A percentile compares a stretch with the other conserved stretches of the same genome.
Conservation (phyloP, 192 early-diverging fungal species). For the Spizellomyces sp. region DNA sequence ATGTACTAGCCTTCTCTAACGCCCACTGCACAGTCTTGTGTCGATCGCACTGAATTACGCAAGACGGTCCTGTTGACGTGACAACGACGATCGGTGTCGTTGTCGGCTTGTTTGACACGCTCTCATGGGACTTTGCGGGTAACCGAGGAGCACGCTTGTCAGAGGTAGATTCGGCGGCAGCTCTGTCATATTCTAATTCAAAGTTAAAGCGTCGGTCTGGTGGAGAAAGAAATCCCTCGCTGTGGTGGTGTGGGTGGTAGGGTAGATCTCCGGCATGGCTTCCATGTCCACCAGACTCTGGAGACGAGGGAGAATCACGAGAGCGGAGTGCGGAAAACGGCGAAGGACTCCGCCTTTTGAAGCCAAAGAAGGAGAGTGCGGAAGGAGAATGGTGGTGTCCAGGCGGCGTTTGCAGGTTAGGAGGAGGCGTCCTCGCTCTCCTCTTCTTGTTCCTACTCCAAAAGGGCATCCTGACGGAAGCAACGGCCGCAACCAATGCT, state of each 20-base stretch:
- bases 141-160: too few relatives aligned
- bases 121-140: too few relatives aligned
- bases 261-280: neutral
- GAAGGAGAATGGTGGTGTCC: neutral
- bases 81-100: slow-evolving; percentile 16
- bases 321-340: neutral
- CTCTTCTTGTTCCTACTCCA: slow-evolving; percentile 23
- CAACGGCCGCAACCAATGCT: too few relatives aligned
- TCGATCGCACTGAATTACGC: slow-evolving; percentile 3
- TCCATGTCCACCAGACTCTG: neutral
- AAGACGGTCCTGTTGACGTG: slow-evolving; percentile 23
- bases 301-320: neutral
- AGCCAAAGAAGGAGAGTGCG: slow-evolving; percentile 20
- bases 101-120: neutral
- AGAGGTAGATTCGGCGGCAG: neutral
- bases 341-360: slow-evolving; percentile 15
- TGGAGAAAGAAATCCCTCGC: neutral
- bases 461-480: slow-evolving; percentile 8
- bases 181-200: slow-evolving; percentile 1
- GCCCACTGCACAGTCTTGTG: neutral
- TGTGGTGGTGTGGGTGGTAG: neutral
- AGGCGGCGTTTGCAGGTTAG: neutral
- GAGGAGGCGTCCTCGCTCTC: slow-evolving; percentile 16
- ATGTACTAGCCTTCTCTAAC: slow-evolving; percentile 4
- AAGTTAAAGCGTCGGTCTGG: slow-evolving; percentile 1